Conservation (phyloP, 2,329 filamentous ascomycete genomes). For the Cytospora piceicola region DNA sequence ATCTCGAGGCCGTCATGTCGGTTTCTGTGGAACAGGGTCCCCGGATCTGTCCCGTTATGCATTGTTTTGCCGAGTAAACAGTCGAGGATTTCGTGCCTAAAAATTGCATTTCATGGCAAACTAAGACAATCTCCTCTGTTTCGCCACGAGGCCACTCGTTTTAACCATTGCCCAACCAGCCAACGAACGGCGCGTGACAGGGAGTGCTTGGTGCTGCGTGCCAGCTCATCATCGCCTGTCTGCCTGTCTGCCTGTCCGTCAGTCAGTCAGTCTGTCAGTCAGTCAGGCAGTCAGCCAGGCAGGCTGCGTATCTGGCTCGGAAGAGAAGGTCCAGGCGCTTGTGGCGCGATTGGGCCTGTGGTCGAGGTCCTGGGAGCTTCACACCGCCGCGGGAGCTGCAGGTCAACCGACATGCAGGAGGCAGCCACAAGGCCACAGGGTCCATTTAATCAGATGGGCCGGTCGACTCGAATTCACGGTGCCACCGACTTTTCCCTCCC, state of each 20-base stretch:
- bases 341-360: constrained; percentile 1
- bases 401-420: neutral
- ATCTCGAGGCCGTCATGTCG: too few relatives aligned
- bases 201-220: neutral
- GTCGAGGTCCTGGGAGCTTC: neutral
- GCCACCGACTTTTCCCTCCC: neutral
- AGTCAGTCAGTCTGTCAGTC: too few relatives aligned
- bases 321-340: neutral
- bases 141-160: neutral
- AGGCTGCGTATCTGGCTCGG: neutral
- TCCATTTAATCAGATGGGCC: neutral
- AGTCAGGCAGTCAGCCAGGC: neutral
- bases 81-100: neutral
- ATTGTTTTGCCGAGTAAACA: neutral
- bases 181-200: neutral
- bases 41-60: neutral
- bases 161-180: neutral
- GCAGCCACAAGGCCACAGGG: neutral
- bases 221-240: neutral
- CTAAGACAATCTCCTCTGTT: neutral
- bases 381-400: neutral
- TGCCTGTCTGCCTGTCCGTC: neutral
- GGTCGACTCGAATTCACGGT: neutral
- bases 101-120: neutral
- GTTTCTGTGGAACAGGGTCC: neutral